Evolutionary conservation across 495 filamentous ascomycete species (phyloP).

Genomic region (Xylaria sp.): DNA sequence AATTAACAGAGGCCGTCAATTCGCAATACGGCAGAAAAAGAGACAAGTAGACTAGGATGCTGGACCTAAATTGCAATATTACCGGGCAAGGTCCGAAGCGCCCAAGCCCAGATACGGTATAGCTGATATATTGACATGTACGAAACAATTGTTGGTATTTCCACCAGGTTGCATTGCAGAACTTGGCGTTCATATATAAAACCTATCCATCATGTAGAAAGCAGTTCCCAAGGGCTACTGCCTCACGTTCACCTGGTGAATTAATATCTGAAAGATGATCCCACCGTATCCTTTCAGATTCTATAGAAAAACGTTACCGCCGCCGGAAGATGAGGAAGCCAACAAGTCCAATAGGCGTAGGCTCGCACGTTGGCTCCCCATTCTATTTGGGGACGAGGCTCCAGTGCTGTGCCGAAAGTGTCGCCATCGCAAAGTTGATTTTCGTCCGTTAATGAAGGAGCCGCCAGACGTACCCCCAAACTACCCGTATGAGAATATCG

Average conservation of each 20-base stretch:
- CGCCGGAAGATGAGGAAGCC: not conserved
- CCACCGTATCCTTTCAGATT: slow-evolving; percentile 8
- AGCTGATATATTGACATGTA: not conserved
- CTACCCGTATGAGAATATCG: not conserved
- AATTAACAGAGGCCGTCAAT: not conserved
- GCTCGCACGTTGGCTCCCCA: not conserved
- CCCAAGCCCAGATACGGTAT: slow-evolving; percentile 4
- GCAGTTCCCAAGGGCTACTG: not conserved
- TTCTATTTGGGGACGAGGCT: not conserved
- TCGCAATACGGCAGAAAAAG: not conserved
- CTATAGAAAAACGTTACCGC: not conserved
- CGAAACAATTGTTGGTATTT: not conserved
- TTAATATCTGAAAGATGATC: not conserved
- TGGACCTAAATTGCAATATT: not conserved
- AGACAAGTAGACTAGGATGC: not conserved
- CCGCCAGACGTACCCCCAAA: not conserved
- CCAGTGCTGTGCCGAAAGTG: not conserved
- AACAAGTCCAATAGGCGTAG: not conserved
- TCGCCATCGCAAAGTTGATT: slow-evolving; percentile 9
- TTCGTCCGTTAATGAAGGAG: not conserved
- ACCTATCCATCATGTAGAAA: not conserved
- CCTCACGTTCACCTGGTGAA: not conserved
- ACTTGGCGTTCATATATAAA: slow-evolving; percentile 4
- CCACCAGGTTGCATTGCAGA: slow-evolving; percentile 15
- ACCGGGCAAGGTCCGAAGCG: not conserved